These are phyloP conservation scores for Penicillium sp. DNA, from an alignment of 2,329 filamentous ascomycete genomes.

Conservation along the genomic window DNA sequence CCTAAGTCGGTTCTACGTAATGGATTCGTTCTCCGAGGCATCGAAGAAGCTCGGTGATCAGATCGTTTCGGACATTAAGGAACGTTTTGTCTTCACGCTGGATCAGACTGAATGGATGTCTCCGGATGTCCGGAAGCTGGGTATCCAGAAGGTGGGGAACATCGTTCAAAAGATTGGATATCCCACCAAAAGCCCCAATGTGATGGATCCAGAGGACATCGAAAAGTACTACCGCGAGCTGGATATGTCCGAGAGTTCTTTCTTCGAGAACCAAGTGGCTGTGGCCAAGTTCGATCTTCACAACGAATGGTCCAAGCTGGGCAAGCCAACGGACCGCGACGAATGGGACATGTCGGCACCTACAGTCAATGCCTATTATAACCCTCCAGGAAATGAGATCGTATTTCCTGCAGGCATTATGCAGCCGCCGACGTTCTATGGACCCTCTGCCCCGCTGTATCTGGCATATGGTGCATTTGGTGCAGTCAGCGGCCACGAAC, in stretches of 20 bases:
- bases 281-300: slow-evolving; percentile 50
- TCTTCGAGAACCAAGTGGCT: slow-evolving; percentile 59
- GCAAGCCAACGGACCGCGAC: slow-evolving; percentile 59
- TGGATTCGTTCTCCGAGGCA: slow-evolving; percentile 65
- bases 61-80: slow-evolving; percentile 69
- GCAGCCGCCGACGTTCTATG: slow-evolving; percentile 66
- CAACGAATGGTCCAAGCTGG: slow-evolving; percentile 57
- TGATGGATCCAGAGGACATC: slow-evolving; percentile 58
- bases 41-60: slow-evolving; percentile 66
- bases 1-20: slow-evolving; percentile 67
- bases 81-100: slow-evolving; percentile 62
- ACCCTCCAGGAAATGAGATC: slow-evolving; percentile 64
- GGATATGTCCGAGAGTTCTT: slow-evolving; percentile 50
- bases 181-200: slow-evolving; percentile 61
- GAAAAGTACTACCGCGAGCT: slow-evolving; percentile 57
- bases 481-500: slow-evolving; percentile 65
- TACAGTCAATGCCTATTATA: slow-evolving; percentile 67
- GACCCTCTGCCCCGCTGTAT: slow-evolving; percentile 59
- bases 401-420: slow-evolving; percentile 69
- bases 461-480: slow-evolving; percentile 69
- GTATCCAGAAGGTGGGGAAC: slow-evolving; percentile 64
- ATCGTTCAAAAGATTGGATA: slow-evolving; percentile 69
- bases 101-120: slow-evolving; percentile 64
- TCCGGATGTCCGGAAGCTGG: slow-evolving; percentile 57
- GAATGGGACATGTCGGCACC: slow-evolving; percentile 61